Conservation (phyloP, 2,329 filamentous ascomycete genomes). For the Aspergillus luchuensis region DNA sequence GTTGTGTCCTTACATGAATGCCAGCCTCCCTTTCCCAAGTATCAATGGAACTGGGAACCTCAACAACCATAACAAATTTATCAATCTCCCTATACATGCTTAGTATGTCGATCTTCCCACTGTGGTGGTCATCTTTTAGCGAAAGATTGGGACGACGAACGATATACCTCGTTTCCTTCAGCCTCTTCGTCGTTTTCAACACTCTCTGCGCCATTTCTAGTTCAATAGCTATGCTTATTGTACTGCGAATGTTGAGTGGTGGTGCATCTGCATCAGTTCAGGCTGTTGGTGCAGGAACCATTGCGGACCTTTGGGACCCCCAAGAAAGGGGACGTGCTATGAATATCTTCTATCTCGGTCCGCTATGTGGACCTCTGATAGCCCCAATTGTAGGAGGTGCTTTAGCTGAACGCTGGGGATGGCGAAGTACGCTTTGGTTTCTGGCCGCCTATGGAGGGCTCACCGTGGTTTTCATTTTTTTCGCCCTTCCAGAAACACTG, state of each 20-base stretch:
- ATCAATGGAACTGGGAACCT: constrained; percentile 61
- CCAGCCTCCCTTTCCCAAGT: constrained; percentile 70
- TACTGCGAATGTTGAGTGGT: constrained; percentile 72
- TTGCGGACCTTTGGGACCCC: constrained; percentile 77
- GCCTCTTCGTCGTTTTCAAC: constrained; percentile 71
- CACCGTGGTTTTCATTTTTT: constrained; percentile 43
- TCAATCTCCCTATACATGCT: constrained; percentile 81
- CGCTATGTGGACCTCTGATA: constrained; percentile 71
- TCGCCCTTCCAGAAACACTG: constrained; percentile 50
- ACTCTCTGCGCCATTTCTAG: constrained; percentile 68
- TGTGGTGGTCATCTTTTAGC: constrained; percentile 86
- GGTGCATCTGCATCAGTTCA: constrained; percentile 79
- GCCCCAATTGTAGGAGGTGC: constrained; percentile 76
- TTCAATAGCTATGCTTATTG: constrained; percentile 74
- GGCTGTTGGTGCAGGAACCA: constrained; percentile 79
- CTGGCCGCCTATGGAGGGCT: constrained; percentile 67
- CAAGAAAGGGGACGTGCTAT: constrained; percentile 75
- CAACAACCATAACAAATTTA: constrained; percentile 69
- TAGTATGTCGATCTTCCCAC: constrained; percentile 77
- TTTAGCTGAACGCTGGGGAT: constrained; percentile 68
- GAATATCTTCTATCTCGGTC: constrained; percentile 80
- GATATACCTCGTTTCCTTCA: constrained; percentile 77
- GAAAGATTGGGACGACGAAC: constrained; percentile 70
- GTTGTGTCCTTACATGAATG: constrained; percentile 1
- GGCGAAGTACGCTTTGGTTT: constrained; percentile 79